phyloP scores from a whole-genome alignment of 768 basidiomycete species.

The Tylopilus cervinicoccineus region DNA sequence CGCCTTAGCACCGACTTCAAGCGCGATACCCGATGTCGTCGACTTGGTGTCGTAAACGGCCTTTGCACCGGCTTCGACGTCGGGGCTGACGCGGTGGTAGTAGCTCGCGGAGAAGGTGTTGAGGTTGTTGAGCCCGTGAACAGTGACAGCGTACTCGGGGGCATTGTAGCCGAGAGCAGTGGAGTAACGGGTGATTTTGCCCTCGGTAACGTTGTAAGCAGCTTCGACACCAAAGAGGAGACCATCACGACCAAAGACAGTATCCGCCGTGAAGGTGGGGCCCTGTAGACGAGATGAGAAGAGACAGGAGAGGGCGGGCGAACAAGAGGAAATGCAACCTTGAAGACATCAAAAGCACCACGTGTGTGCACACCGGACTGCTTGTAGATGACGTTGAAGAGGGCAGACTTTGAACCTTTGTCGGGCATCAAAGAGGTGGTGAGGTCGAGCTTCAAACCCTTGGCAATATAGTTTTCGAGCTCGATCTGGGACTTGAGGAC shows the following conservation, averaged over 20 bases:
- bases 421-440: slow-evolving; percentile 80
- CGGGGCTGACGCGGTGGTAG: slow-evolving; percentile 92
- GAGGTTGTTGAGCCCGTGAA: slow-evolving; percentile 94
- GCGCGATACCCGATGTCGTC: slow-evolving; percentile 76
- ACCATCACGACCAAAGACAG: slow-evolving; percentile 93
- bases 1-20: slow-evolving; percentile 96
- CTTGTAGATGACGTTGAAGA: slow-evolving; percentile 87
- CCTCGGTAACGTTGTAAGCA: slow-evolving; percentile 94
- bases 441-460: slow-evolving; percentile 95
- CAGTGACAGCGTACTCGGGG: slow-evolving; percentile 90
- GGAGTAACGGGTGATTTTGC: slow-evolving; percentile 88
- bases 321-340: slow-evolving; percentile 47
- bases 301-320: not conserved
- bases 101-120: slow-evolving; percentile 93
- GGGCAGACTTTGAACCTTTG: slow-evolving; percentile 80
- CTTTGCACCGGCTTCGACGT: slow-evolving; percentile 94
- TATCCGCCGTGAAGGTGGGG: slow-evolving; percentile 94
- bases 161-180: slow-evolving; percentile 93
- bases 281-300: slow-evolving; percentile 51
- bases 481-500: slow-evolving; percentile 88
- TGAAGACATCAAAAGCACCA: slow-evolving; percentile 88
- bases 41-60: slow-evolving; percentile 94
- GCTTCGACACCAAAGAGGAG: slow-evolving; percentile 97
- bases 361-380: slow-evolving; percentile 94
- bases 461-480: slow-evolving; percentile 95